Base-by-base conservation (phyloP, 1,139 yeast species). In the Suhomyces chickasaworum region DNA sequence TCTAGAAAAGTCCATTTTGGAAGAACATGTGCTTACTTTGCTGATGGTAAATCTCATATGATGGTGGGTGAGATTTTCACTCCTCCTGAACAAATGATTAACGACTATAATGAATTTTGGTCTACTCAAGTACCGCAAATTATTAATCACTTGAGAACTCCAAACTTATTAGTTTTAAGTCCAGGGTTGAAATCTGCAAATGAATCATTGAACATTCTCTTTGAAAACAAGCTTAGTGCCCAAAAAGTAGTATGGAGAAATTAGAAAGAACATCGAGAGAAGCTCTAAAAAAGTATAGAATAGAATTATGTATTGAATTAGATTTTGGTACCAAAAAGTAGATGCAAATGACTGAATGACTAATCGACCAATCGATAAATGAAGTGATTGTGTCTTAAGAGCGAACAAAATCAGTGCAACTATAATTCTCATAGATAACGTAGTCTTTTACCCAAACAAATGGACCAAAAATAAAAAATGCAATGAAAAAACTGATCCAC, bases 401-500 rank as follows among this genome's bases (percentile, higher is more conserved):
- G 22, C 22, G 7, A 20, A 20, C 22, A 20, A 7, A 20, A 20
- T 20, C 22, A 20, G 22, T 20, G n/a, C n/a, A n/a, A n/a, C n/a
- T n/a, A n/a, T n/a, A n/a, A n/a, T n/a, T n/a, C n/a, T n/a, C n/a
- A n/a, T n/a, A n/a, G n/a, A n/a, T n/a, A n/a, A n/a, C n/a, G n/a
- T n/a, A n/a, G n/a, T n/a, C n/a, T n/a, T n/a, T n/a, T n/a, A n/a
- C n/a, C 85, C 85, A 81, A 38, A 64, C 66, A 53, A 80, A 83
- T 3, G 81, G 65, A 0, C 89, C 89, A 32, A 81, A 58, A 1
- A 77, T 69, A 20, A 83, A 47, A 7, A 83, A 56, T 45, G 78
- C 61, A 1, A 75, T 36, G 3, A 61, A 45, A 53, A 75, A 83
- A 13, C 80, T 64, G 0, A 64, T 45, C 4, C 61, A 49, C 2